Evolutionary conservation across 495 filamentous ascomycete species (phyloP), one percentile per base, ranked within the genome.

Genomic region (Lichina pygmaea): DNA sequence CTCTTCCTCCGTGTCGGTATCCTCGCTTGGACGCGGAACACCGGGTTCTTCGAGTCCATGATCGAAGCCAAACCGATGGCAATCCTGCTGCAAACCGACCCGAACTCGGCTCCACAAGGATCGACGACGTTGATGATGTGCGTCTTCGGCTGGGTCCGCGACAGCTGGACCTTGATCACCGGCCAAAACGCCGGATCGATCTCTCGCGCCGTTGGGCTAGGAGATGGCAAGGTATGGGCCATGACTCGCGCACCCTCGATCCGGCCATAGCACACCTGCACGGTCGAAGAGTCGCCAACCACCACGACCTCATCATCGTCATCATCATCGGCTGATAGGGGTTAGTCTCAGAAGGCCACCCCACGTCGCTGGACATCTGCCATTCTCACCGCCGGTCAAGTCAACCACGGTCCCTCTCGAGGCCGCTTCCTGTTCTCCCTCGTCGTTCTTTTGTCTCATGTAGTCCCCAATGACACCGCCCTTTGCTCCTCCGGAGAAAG

Each of bases 191-290:
- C 53, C 41, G 58, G 49, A 32, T 61, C 60, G 41, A 72, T 64
- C 11, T 64, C 58, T 43, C 70, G 64, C n/a, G 64, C 59, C 12
- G 64, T 62, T 3, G 74, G 73, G 49, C 71, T 76, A 0, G 79
- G 69, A 3, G 58, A 61, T 5, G 76, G 86, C 2, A 92, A 69
- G 11, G 60, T 54, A 49, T 73, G 65, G 15, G 79, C 75, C 37
- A 77, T 75, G 47, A 92, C 62, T 44, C 60, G 75, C 5, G 76
- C 74, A 15, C 66, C 65, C 36, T 82, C 72, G 15, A 94, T 54
- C 56, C 75, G 77, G 7, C 89, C 89, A 55, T 81, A 85, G 60
- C 89, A 94, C 30, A 94, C 78, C 52, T 82, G 74, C 52, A 77
- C 68, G 15, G 67, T 61, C 17, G 46, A 49, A 9, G 58, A 56